These are phyloP conservation scores for Nothophytophthora sp. DNA, from an alignment of 352 stramenopile genomes.

Conservation along the genomic window DNA sequence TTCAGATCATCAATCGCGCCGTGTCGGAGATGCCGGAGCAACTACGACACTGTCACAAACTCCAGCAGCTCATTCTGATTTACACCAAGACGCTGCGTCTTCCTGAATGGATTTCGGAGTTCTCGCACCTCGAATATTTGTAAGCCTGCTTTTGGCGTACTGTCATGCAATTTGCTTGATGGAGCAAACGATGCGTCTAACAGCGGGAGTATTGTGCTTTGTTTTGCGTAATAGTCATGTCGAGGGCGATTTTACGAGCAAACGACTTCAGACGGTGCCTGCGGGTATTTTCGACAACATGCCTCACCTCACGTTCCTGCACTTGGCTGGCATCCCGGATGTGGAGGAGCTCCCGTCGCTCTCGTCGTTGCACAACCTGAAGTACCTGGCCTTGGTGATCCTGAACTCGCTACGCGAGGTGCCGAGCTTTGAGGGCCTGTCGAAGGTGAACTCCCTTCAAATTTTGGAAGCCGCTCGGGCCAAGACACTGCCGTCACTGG, in stretches of 20 bases:
- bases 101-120: slow-evolving; percentile 25
- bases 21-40: slow-evolving; percentile 31
- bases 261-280: slow-evolving; percentile 23
- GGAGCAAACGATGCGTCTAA: background rate
- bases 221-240: slow-evolving; percentile 15
- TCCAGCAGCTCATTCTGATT: slow-evolving; percentile 35
- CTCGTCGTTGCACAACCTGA: slow-evolving; percentile 27
- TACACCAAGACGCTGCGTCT: slow-evolving; percentile 32
- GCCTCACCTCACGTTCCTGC: slow-evolving; percentile 38
- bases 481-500: slow-evolving; percentile 22
- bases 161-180: background rate
- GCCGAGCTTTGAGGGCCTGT: slow-evolving; percentile 27
- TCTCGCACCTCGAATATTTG: slow-evolving; percentile 35
- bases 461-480: slow-evolving; percentile 27
- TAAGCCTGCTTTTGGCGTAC: slow-evolving; percentile 11
- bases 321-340: slow-evolving; percentile 33
- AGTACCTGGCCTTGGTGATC: slow-evolving; percentile 39
- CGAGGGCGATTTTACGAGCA: slow-evolving; percentile 37
- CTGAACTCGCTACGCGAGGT: slow-evolving; percentile 19
- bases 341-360: slow-evolving; percentile 37
- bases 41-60: slow-evolving; percentile 30
- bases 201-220: background rate
- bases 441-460: slow-evolving; percentile 15
- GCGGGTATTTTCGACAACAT: slow-evolving; percentile 38
- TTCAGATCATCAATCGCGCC: slow-evolving; percentile 49